A percentile compares a stretch with the other conserved stretches of the same genome.
Conservation (phyloP, 2,329 filamentous ascomycete genomes). For the Hypoxylon sp. region DNA sequence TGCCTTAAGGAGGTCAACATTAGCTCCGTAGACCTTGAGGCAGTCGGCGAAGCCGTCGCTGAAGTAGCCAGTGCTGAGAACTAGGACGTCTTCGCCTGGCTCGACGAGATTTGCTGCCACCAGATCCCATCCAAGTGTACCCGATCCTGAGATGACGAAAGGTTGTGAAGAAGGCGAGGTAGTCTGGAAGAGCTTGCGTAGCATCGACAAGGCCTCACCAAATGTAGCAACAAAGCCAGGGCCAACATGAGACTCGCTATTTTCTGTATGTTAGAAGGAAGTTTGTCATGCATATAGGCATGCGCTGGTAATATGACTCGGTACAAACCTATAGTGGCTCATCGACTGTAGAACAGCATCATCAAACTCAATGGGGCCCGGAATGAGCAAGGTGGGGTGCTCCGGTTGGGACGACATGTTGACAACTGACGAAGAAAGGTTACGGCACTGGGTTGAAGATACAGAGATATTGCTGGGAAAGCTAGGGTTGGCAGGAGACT, state of each 20-base stretch:
- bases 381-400: conserved; percentile 87
- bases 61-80: conserved; percentile 97
- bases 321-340: conserved; percentile 86
- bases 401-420: conserved; percentile 74
- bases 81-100: conserved; percentile 88
- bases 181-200: conserved; percentile 95
- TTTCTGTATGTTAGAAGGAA: conserved; percentile 28
- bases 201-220: conserved; percentile 87
- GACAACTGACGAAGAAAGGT: conserved; percentile 51
- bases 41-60: conserved; percentile 95
- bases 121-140: conserved; percentile 96
- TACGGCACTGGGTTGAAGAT: conserved; percentile 51
- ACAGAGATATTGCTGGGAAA: conserved; percentile 50
- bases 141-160: conserved; percentile 93
- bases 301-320: conserved; percentile 27
- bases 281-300: not conserved
- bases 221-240: conserved; percentile 91
- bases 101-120: conserved; percentile 95
- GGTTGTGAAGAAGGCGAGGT: conserved; percentile 86
- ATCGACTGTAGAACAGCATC: conserved; percentile 96
- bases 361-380: conserved; percentile 97
- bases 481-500: conserved; percentile 36
- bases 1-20: conserved; percentile 90
- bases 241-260: conserved; percentile 93
- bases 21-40: conserved; percentile 90